Conservation (phyloP, 306 rosid genomes). For the Albizia julibrissin region DNA sequence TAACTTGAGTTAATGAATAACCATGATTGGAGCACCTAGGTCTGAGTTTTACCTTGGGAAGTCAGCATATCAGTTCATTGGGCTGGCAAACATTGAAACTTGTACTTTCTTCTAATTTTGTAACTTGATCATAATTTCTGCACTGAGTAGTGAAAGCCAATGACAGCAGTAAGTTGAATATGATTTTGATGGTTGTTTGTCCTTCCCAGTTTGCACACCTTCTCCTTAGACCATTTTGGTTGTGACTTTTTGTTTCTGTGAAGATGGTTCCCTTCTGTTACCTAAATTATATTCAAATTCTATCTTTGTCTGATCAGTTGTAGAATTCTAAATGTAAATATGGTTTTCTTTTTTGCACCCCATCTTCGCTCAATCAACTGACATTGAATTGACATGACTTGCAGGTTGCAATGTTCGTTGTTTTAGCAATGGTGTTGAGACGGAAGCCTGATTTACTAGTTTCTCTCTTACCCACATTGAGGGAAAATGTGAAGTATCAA, state of each 20-base stretch:
- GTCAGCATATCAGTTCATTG: not conserved
- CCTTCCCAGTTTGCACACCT: constrained; percentile 26
- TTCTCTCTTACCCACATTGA: constrained; percentile 60
- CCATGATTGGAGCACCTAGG: not conserved
- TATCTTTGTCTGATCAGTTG: constrained; percentile 21
- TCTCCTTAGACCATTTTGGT: constrained; percentile 17
- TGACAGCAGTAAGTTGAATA: constrained; percentile 21
- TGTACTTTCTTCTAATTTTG: constrained; percentile 15
- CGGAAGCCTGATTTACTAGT: constrained; percentile 82
- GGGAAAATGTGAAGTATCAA: constrained; percentile 78
- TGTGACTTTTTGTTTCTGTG: not conserved
- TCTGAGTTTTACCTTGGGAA: not conserved
- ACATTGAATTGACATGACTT: constrained; percentile 26
- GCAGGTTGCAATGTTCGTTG: constrained; percentile 92
- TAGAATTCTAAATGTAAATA: constrained; percentile 29
- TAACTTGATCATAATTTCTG: not conserved
- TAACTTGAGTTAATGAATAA: not conserved
- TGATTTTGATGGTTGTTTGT: not conserved
- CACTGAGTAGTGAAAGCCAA: constrained; percentile 8
- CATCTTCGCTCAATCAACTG: constrained; percentile 26
- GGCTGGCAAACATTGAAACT: constrained; percentile 21
- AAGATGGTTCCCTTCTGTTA: constrained; percentile 6
- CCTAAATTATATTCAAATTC: not conserved
- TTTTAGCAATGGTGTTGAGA: constrained; percentile 80
- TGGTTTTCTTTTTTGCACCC: not conserved